These are phyloP conservation scores for Diaporthe vexans DNA, from an alignment of 2,329 filamentous ascomycete genomes.

Conservation along the genomic window DNA sequence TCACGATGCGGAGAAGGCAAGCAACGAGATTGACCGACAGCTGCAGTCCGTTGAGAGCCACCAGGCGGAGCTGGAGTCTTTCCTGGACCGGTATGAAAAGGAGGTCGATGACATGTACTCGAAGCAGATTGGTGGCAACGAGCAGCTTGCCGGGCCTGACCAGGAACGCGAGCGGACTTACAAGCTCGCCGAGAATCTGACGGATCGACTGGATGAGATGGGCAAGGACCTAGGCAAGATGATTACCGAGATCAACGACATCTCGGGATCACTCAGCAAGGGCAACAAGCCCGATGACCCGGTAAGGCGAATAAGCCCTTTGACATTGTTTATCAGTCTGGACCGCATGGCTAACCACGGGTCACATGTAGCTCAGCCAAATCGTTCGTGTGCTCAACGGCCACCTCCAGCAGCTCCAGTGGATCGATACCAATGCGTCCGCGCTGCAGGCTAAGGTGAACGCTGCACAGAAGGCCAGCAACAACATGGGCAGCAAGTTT, in stretches of 20 bases:
- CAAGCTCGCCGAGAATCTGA: conserved; percentile 93
- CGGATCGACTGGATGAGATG: conserved; percentile 92
- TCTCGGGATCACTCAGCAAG: conserved; percentile 90
- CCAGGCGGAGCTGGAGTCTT: conserved; percentile 89
- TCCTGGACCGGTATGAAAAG: conserved; percentile 90
- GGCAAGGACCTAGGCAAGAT: conserved; percentile 93
- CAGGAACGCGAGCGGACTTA: conserved; percentile 97
- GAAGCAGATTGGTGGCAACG: conserved; percentile 81
- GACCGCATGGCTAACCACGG: conserved; percentile 46
- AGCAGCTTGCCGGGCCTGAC: conserved; percentile 87
- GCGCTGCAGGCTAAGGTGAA: conserved; percentile 86
- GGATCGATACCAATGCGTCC: conserved; percentile 89
- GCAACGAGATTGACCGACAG: conserved; percentile 93
- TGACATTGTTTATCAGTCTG: background rate
- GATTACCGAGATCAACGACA: conserved; percentile 98
- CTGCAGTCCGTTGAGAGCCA: conserved; percentile 90
- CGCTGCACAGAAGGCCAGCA: conserved; percentile 84
- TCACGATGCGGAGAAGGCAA: conserved; percentile 93
- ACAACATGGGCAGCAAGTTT: conserved; percentile 70
- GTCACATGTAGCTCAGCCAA: conserved; percentile 79
- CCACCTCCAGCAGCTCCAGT: conserved; percentile 91
- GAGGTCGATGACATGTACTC: conserved; percentile 92
- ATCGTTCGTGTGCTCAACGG: conserved; percentile 96
- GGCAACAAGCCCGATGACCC: conserved; percentile 89
- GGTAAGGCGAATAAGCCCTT: conserved; percentile 66